Evolutionary conservation across 169 alveolate genomes (phyloP).

Genomic region (Eimeria brunetti): DNA sequence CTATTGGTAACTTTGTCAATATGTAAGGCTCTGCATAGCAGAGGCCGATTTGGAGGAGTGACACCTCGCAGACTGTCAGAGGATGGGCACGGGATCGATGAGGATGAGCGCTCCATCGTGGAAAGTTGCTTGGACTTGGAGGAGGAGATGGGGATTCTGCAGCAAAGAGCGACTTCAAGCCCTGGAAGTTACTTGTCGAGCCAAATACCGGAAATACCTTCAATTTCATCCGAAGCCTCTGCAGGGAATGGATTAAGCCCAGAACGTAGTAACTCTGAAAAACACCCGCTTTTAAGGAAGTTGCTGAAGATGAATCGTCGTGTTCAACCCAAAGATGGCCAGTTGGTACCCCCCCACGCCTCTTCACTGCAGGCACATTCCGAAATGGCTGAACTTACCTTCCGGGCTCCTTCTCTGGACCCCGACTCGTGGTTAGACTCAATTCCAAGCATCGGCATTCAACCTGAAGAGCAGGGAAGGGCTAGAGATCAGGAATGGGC

Average conservation of each 20-base stretch:
- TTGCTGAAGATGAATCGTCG: background rate
- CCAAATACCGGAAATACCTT: background rate
- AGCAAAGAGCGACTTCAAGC: background rate
- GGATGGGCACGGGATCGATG: background rate
- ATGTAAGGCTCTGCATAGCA: background rate
- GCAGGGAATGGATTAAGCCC: background rate
- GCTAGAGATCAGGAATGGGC: too few relatives aligned
- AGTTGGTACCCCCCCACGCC: background rate
- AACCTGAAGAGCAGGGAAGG: background rate
- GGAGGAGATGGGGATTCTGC: background rate
- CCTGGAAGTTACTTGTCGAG: background rate
- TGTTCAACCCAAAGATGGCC: background rate
- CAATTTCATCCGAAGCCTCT: background rate
- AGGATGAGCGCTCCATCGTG: background rate
- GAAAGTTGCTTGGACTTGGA: background rate
- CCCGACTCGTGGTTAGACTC: constrained; percentile 3
- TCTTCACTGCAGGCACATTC: background rate
- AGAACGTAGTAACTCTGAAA: background rate
- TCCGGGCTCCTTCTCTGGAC: background rate
- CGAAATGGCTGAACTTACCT: background rate
- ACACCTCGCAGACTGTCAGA: background rate
- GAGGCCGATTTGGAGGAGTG: background rate
- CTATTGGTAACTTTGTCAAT: background rate
- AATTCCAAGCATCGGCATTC: background rate
- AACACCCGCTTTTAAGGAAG: background rate